Evolutionary conservation across 2,329 filamentous ascomycete species (phyloP).

Genomic region (Xylaria hypoxylon): DNA sequence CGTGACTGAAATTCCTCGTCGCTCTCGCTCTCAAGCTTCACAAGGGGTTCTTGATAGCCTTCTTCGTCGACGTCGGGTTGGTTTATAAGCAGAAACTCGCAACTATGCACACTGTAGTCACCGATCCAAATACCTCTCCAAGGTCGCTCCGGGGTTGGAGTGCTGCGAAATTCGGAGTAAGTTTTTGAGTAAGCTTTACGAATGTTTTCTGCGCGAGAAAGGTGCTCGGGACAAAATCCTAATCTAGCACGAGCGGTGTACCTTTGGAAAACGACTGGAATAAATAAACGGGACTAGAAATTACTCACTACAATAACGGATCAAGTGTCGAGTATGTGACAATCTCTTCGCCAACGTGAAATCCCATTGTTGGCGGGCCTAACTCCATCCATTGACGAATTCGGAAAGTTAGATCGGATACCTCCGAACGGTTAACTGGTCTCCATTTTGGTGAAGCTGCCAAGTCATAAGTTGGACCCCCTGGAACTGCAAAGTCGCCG

Average conservation of each 20-base stretch:
- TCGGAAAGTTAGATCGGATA: constrained; percentile 78
- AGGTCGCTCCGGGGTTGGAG: constrained; percentile 80
- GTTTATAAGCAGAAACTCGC: constrained; percentile 85
- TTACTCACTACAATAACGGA: constrained; percentile 68
- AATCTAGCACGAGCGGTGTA: too few species aligned
- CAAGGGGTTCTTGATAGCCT: constrained; percentile 56
- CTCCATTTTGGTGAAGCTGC: constrained; percentile 45
- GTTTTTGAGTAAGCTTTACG: background rate
- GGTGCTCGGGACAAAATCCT: background rate
- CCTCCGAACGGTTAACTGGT: constrained; percentile 63
- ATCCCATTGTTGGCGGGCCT: constrained; percentile 55
- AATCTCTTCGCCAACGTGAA: constrained; percentile 66
- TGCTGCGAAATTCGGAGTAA: constrained; percentile 52
- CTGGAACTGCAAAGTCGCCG: constrained; percentile 33
- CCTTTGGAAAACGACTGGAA: background rate
- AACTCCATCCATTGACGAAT: constrained; percentile 83
- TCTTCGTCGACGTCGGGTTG: constrained; percentile 73
- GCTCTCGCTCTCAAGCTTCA: constrained; percentile 57
- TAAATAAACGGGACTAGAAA: background rate
- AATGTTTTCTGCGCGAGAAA: background rate
- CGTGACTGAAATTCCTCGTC: constrained; percentile 60
- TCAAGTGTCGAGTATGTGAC: constrained; percentile 79
- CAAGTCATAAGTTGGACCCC: constrained; percentile 32
- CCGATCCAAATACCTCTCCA: constrained; percentile 94
- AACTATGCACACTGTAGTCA: constrained; percentile 88